Evolutionary conservation across 345 rosid genomes (phyloP).

Genomic region (Eucalyptus coolabah): DNA sequence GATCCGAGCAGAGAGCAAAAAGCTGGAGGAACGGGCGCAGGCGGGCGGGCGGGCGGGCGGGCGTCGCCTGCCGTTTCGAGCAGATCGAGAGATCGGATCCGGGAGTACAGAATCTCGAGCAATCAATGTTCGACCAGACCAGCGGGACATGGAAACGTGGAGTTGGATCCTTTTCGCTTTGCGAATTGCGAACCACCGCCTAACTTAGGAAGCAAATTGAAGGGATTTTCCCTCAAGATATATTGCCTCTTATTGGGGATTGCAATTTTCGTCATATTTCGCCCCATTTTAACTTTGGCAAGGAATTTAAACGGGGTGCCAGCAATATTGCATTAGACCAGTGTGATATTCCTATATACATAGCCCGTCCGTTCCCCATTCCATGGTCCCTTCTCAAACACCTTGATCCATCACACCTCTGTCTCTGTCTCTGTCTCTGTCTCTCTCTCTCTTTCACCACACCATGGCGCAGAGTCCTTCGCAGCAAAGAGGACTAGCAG

Average conservation of each 20-base stretch:
- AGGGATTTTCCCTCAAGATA: neutral
- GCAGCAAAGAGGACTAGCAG: neutral
- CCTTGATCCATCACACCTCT: neutral
- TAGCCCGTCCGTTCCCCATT: neutral
- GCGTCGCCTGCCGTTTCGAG: neutral
- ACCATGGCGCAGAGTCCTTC: neutral
- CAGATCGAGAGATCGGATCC: neutral
- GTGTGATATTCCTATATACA: neutral
- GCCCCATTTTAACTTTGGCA: neutral
- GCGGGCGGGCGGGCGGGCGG: neutral
- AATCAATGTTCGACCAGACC: neutral
- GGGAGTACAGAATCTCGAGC: neutral
- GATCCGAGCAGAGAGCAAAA: neutral
- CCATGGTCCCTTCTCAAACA: neutral
- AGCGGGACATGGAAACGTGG: neutral
- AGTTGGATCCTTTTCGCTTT: neutral
- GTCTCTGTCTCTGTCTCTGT: no score
- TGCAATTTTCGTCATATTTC: neutral
- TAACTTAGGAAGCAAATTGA: neutral
- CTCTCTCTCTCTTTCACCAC: neutral
- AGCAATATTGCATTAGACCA: neutral
- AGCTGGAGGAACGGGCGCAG: neutral
- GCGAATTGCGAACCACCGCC: neutral
- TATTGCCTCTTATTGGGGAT: rapidly evolving
- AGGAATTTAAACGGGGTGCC: neutral